A percentile compares a stretch with the other conserved stretches of the same genome.
Evolutionary conservation across 768 basidiomycete species (phyloP).

Genomic region (Pholiota conissans): DNA sequence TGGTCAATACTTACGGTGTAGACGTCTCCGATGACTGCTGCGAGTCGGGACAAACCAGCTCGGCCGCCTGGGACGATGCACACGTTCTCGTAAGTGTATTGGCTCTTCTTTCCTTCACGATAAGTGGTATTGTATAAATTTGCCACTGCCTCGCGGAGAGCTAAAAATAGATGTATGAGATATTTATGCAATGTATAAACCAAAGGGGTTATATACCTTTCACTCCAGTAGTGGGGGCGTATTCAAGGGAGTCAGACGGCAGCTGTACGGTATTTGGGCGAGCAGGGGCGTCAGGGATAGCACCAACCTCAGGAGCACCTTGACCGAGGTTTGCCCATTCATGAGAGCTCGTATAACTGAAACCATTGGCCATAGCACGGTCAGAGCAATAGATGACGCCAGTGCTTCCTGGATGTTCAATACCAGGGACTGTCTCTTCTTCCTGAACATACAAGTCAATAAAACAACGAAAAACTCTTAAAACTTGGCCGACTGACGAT

Average conservation of each 20-base stretch:
- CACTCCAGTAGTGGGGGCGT: conserved; percentile 91
- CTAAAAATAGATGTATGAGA: conserved; percentile 32
- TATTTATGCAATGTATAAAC: neutral
- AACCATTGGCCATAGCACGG: conserved; percentile 94
- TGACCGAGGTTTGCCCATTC: conserved; percentile 93
- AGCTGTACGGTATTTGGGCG: conserved; percentile 67
- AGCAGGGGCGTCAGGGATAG: conserved; percentile 70
- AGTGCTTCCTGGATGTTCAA: conserved; percentile 71
- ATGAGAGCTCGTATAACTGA: conserved; percentile 73
- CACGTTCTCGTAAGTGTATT: conserved; percentile 92
- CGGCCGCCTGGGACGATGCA: conserved; percentile 96
- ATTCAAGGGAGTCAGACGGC: conserved; percentile 76
- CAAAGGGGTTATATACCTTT: conserved; percentile 54
- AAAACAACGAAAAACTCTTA: neutral
- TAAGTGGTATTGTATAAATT: conserved; percentile 88
- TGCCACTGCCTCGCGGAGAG: conserved; percentile 87
- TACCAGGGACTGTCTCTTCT: conserved; percentile 89
- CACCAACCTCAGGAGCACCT: conserved; percentile 87
- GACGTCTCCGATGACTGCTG: conserved; percentile 89
- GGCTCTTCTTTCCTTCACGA: conserved; percentile 73
- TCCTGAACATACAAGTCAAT: conserved; percentile 40
- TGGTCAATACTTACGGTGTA: conserved; percentile 55
- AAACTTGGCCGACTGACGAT: conserved; percentile 43
- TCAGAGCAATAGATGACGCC: conserved; percentile 86
- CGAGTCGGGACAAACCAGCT: conserved; percentile 85